A percentile compares a stretch with the other conserved stretches of the same genome.
phyloP scores from a whole-genome alignment of 306 rosid genomes.

The Vigna radiata region DNA sequence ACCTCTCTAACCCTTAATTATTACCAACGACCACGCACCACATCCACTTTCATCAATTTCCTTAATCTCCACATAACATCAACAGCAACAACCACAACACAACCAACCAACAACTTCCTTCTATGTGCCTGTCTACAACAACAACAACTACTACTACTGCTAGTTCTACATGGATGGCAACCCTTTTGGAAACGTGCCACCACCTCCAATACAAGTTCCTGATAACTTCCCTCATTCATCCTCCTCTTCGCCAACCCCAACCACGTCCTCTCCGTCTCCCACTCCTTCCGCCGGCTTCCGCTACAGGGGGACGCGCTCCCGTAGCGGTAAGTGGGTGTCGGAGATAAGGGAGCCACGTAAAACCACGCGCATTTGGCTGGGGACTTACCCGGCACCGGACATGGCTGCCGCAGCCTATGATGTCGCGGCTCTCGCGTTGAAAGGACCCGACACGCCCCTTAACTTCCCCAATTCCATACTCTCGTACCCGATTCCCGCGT shows the following conservation, averaged over 20 bases:
- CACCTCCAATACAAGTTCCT: slow-evolving; percentile 36
- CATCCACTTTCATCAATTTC: slow-evolving; percentile 8
- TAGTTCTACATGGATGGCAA: slow-evolving; percentile 46
- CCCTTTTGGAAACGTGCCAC: slow-evolving; percentile 25
- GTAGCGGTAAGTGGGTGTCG: slow-evolving; percentile 96
- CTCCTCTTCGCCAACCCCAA: slow-evolving; percentile 34
- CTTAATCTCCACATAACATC: slow-evolving; percentile 4
- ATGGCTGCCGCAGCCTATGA: slow-evolving; percentile 99
- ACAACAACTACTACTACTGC: neutral
- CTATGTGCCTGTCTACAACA: neutral
- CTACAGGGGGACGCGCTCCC: slow-evolving; percentile 70
- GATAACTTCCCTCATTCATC: neutral
- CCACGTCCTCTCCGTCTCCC: slow-evolving; percentile 41
- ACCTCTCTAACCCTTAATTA: slow-evolving; percentile 10
- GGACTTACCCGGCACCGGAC: slow-evolving; percentile 78
- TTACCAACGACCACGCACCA: neutral
- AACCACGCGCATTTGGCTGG: slow-evolving; percentile 90
- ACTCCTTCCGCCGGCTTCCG: slow-evolving; percentile 13
- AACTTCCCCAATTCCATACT: slow-evolving; percentile 69
- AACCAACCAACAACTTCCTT: neutral
- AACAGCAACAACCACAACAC: neutral
- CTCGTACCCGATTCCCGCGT: slow-evolving; percentile 71
- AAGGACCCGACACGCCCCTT: slow-evolving; percentile 69
- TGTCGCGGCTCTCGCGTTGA: slow-evolving; percentile 86
- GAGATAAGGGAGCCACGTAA: slow-evolving; percentile 96